A percentile compares a stretch with the other conserved stretches of the same genome.
These are phyloP conservation scores for Penicillium fuscoglaucum DNA, from an alignment of 2,329 filamentous ascomycete species.

Conservation along the genomic window DNA sequence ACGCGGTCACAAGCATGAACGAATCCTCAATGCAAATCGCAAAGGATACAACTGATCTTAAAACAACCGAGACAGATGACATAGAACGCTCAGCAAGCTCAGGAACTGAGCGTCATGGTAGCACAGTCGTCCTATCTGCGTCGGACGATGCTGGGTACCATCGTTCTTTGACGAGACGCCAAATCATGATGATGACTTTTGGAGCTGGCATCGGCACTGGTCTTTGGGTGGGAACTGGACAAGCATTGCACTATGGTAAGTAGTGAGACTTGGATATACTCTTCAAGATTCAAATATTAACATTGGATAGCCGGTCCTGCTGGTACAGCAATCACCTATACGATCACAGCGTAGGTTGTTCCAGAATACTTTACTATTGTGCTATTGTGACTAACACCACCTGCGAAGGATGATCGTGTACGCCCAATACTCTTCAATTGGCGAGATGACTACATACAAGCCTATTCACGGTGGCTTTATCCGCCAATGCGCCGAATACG, in stretches of 20 bases:
- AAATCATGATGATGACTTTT: constrained; percentile 44
- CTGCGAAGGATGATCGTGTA: constrained; percentile 33
- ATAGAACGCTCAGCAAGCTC: constrained; percentile 18
- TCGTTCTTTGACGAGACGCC: constrained; percentile 32
- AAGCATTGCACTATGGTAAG: constrained; percentile 35
- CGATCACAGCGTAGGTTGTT: constrained; percentile 27
- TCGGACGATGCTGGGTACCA: constrained; percentile 31
- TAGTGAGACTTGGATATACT: neutral
- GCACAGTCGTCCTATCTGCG: constrained; percentile 9
- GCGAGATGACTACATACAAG: constrained; percentile 36
- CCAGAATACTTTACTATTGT: neutral
- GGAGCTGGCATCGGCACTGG: constrained; percentile 40
- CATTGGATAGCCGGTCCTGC: constrained; percentile 31
- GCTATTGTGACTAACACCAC: neutral
- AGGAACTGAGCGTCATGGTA: constrained; percentile 14
- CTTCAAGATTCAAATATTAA: neutral
- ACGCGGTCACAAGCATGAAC: neutral
- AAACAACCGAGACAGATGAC: constrained; percentile 6
- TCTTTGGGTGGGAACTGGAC: constrained; percentile 40
- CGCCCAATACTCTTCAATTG: constrained; percentile 35
- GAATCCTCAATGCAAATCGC: neutral
- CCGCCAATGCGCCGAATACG: constrained; percentile 34
- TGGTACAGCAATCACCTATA: constrained; percentile 37
- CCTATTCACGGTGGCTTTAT: constrained; percentile 39
- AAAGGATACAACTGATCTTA: constrained; percentile 1